These are phyloP conservation scores for Euphorbia celastroides DNA, from an alignment of 441 rosid genomes.

Conservation along the genomic window DNA sequence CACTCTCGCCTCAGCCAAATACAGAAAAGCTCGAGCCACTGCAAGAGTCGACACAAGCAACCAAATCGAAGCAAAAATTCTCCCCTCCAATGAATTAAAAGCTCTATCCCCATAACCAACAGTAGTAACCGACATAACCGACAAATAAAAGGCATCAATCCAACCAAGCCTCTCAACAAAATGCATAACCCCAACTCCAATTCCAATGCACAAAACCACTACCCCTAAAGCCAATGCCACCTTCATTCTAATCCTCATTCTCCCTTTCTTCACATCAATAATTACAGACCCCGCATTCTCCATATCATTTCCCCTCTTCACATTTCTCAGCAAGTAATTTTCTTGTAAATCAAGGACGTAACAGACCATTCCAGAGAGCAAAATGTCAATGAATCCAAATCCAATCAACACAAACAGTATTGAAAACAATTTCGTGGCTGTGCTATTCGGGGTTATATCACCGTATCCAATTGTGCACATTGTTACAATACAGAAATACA, in stretches of 20 bases:
- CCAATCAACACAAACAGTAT: conserved; percentile 85
- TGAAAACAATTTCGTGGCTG: conserved; percentile 70
- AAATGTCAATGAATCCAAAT: conserved; percentile 71
- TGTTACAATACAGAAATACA: conserved; percentile 90
- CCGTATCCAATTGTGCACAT: conserved; percentile 98
- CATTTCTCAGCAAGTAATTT: conserved; percentile 58
- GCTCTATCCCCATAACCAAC: conserved; percentile 89
- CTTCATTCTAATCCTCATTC: conserved; percentile 96
- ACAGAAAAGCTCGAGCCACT: conserved; percentile 71
- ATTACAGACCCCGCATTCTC: conserved; percentile 45
- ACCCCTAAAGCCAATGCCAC: conserved; percentile 85
- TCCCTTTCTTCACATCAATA: conserved; percentile 85
- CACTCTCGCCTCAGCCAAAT: conserved; percentile 84
- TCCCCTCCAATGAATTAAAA: conserved; percentile 55
- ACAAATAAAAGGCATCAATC: conserved; percentile 83
- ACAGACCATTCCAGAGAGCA: conserved; percentile 78
- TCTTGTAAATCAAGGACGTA: conserved; percentile 94
- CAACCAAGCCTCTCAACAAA: conserved; percentile 71
- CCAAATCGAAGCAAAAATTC: conserved; percentile 82
- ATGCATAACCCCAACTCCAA: conserved; percentile 80
- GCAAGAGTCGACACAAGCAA: conserved; percentile 85
- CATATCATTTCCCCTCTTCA: conserved; percentile 32
- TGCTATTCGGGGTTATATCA: conserved; percentile 69
- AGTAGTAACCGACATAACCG: conserved; percentile 95
- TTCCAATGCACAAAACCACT: conserved; percentile 74